phyloP scores from a whole-genome alignment of 306 rosid species.

The Quercus glauca region DNA sequence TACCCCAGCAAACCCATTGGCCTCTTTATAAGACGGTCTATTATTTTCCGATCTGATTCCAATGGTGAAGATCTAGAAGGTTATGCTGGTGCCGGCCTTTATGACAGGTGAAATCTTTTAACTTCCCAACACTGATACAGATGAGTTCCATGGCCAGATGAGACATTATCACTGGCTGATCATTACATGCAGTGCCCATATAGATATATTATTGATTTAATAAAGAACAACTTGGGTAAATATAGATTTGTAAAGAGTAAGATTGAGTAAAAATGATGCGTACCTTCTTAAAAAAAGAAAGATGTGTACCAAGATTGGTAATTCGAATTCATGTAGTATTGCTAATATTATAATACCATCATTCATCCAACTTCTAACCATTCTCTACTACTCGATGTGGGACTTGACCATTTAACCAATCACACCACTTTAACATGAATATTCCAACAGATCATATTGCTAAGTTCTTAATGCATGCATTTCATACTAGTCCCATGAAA shows the following conservation, averaged over 20 bases:
- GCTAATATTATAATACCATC: background rate
- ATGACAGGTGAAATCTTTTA: slow-evolving; percentile 68
- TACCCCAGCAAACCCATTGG: slow-evolving; percentile 97
- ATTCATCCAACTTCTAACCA: background rate
- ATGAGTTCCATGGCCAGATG: background rate
- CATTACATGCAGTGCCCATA: background rate
- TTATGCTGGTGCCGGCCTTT: slow-evolving; percentile 99
- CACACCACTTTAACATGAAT: no score
- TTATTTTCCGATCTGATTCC: slow-evolving; percentile 96
- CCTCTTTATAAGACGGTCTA: slow-evolving; percentile 70
- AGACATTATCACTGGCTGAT: background rate
- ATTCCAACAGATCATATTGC: no score
- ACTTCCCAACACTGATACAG: background rate
- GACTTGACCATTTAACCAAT: no score
- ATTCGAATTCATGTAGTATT: background rate
- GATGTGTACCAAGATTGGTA: background rate
- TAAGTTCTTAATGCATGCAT: background rate
- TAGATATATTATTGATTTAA: background rate
- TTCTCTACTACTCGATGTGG: background rate
- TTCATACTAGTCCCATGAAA: background rate
- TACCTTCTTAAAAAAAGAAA: background rate
- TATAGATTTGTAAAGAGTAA: background rate
- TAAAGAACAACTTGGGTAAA: background rate
- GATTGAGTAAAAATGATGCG: background rate
- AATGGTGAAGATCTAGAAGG: slow-evolving; percentile 99